Evolutionary conservation across 257 asterid species (phyloP).

Genomic region (Handroanthus guayacan): DNA sequence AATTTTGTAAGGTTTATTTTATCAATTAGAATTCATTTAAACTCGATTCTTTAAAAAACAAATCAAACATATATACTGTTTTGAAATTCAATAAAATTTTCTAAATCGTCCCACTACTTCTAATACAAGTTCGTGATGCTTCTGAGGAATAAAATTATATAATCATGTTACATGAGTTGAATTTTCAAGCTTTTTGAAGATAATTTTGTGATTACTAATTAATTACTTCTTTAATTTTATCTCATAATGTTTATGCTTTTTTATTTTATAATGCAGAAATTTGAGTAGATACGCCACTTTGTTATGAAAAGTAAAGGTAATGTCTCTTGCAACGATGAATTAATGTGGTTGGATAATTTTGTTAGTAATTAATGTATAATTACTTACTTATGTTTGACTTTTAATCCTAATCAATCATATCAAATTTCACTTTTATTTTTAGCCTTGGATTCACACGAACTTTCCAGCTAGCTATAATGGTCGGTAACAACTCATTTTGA

Average conservation of each 20-base stretch:
- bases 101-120: not conserved
- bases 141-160: too few species aligned
- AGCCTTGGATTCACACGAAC: not conserved
- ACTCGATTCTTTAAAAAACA: not conserved
- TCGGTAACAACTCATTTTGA: not conserved
- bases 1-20: too few species aligned
- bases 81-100: not conserved
- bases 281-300: not conserved
- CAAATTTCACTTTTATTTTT: not conserved
- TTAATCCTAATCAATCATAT: not conserved
- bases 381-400: not conserved
- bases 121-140: not conserved
- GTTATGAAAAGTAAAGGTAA: not conserved
- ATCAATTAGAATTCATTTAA: too few species aligned
- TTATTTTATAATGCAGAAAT: not conserved
- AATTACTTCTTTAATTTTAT: not conserved
- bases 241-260: not conserved
- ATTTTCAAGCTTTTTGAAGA: too few species aligned
- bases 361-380: not conserved
- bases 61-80: not conserved
- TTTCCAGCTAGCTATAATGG: conserved; percentile 6
- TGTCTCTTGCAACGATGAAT: not conserved
- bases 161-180: not conserved
- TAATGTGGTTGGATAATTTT: not conserved
- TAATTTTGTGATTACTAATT: too few species aligned